Base-by-base conservation (phyloP, 1,284 basidiomycete genomes). In the Cystobasidium pallidum region DNA sequence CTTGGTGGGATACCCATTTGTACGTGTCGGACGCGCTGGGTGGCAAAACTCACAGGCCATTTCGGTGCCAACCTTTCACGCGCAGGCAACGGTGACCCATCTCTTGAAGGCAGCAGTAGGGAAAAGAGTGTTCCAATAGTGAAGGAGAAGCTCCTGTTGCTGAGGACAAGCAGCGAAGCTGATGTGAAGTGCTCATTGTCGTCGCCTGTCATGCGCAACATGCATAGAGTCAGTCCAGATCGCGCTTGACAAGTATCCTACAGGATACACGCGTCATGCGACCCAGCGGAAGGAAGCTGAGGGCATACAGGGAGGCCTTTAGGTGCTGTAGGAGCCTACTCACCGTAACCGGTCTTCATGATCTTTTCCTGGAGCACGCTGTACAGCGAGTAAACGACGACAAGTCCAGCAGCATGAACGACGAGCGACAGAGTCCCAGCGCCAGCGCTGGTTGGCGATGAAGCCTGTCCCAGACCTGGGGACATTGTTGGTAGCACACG, bases 341-440 rank as follows among this genome's bases (percentile, higher is more conserved):
- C 28, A 76, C 76, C 76, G 32, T 78, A 78, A 10, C 73, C 74
- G n/a, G 66, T 73, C 63, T 75, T 74, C 76, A 78, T 76, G 70
- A 78, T 77, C 75, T 76, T 76, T 66, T 78, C 76, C 45, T 77
- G 76, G 4, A 76, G 70, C 0, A 76, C 54, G 30, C 75, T 76
- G 59, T 78, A 77, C 10, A 75, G 39, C 51, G 73, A 73, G 57
- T 76, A 78, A 66, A 76, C 68, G 34, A 73, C 45, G 52, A 78
- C 75, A 4, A 78, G 70, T 0, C 62, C 76, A 0, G 41, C 62
- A 1, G 59, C 77, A 58, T 78, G 77, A 6, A 74, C 30, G 26
- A 75, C 7, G 21, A 78, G 74, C 59, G 74, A 80, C 11, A 79
- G 79, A 6, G 80, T 82, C 36, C 80, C 80, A 13, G 80, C 80